Evolutionary conservation across 345 rosid genomes (phyloP), one percentile per base, ranked within the genome.

Genomic region (Erodium maritimum): DNA sequence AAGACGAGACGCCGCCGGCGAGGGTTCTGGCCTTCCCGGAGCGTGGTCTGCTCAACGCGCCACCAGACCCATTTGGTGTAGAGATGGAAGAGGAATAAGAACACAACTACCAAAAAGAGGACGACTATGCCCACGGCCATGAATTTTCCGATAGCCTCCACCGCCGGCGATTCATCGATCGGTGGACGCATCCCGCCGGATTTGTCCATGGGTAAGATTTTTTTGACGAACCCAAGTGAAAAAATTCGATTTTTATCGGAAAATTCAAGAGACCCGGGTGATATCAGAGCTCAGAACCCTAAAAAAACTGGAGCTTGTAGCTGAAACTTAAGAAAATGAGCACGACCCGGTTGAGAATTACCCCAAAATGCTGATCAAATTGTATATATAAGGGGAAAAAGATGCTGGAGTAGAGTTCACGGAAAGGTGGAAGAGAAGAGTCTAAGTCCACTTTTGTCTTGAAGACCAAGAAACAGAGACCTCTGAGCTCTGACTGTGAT

Each of bases 1-100:
- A 81, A 80, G 56, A 65, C 74, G 46, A 81, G 69, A 25, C 77
- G 81, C 1, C 81, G 81, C 11, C 4, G 2, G 4, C 88, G 83
- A 55, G 1, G 60, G 56, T 25, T 80, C 65, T 14, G n/a, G n/a
- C n/a, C n/a, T n/a, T n/a, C n/a, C n/a, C n/a, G 79, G 63, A 21
- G 17, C 33, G 54, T 52, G 53, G 24, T 50, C 48, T 29, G 8
- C 8, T 82, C 97, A 56, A 63, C 25, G 61, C 86, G 75, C 96
- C 96, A 81, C 83, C 88, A 87, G 82, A 82, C 87, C 90, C 91
- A 85, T 55, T 78, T 87, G 12, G 96, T 93, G 55, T 85, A 94
- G 58, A 94, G 79, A 61, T 90, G 97, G 64, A 94, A 86, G 57
- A 78, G 69, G 34, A 90, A 74, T 56, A 87, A 74, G 50, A 81